Conservation (phyloP, 1,284 basidiomycete genomes). For the Lignosus rhinocerotis region DNA sequence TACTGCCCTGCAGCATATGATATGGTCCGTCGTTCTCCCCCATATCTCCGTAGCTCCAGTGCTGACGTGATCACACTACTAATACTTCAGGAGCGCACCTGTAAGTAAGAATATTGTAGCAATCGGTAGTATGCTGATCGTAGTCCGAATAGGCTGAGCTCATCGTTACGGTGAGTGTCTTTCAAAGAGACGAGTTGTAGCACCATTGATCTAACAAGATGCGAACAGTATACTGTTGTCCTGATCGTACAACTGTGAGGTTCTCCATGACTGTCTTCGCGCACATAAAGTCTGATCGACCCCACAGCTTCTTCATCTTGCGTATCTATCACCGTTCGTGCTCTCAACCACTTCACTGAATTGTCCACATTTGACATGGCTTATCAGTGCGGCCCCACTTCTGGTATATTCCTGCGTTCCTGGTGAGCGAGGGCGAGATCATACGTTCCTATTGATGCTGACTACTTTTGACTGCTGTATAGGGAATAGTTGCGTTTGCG, state of each 20-base stretch:
- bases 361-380: background rate
- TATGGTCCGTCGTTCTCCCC: conserved; percentile 15
- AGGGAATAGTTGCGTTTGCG: conserved; percentile 10
- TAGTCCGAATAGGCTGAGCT: conserved; percentile 9
- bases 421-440: conserved; percentile 1
- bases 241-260: conserved; percentile 20
- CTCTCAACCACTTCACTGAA: background rate
- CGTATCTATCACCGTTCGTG: conserved; percentile 18
- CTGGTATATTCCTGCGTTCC: conserved; percentile 16
- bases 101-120: background rate
- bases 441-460: too few species aligned
- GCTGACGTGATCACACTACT: background rate
- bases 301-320: conserved; percentile 16
- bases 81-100: conserved; percentile 14
- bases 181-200: background rate
- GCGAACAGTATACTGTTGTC: conserved; percentile 12
- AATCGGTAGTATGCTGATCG: background rate
- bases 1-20: conserved; percentile 9
- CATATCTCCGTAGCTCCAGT: background rate
- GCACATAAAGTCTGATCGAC: background rate
- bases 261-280: background rate
- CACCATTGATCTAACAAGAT: background rate
- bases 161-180: conserved; percentile 9
- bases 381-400: conserved; percentile 10
- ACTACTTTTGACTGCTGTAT: too few species aligned